Evolutionary conservation across 2,329 filamentous ascomycete genomes (phyloP).

Genomic region (Cladobotryum mycophilum): DNA sequence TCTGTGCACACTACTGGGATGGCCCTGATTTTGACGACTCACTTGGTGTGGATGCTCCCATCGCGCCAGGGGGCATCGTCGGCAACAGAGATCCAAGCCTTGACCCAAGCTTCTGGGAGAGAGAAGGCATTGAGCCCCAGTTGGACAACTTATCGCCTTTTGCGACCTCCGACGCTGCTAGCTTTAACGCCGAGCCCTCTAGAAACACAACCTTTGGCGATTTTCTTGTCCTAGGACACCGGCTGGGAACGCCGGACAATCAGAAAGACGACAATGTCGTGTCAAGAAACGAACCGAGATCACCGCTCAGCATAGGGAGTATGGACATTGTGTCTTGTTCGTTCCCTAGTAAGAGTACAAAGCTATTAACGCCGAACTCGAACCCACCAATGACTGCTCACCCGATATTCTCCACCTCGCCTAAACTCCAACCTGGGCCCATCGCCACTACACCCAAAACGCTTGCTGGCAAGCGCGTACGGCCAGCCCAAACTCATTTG

Average conservation of each 20-base stretch:
- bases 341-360: slow-evolving; percentile 49
- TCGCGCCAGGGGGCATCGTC: slow-evolving; percentile 68
- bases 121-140: slow-evolving; percentile 36
- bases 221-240: slow-evolving; percentile 37
- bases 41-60: slow-evolving; percentile 57
- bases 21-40: slow-evolving; percentile 58
- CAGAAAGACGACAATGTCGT: slow-evolving; percentile 19
- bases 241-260: slow-evolving; percentile 43
- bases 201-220: slow-evolving; percentile 41
- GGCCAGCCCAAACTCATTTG: slow-evolving; percentile 60
- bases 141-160: slow-evolving; percentile 35
- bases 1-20: slow-evolving; percentile 88
- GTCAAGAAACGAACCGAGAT: slow-evolving; percentile 24
- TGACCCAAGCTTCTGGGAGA: slow-evolving; percentile 50
- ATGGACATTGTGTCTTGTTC: slow-evolving; percentile 59
- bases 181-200: slow-evolving; percentile 42
- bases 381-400: slow-evolving; percentile 46
- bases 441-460: slow-evolving; percentile 54
- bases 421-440: slow-evolving; percentile 41
- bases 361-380: slow-evolving; percentile 32
- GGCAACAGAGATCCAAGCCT: slow-evolving; percentile 52
- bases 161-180: slow-evolving; percentile 19
- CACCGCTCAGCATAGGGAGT: slow-evolving; percentile 53
- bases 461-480: slow-evolving; percentile 52
- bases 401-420: slow-evolving; percentile 46